Base-by-base conservation (phyloP, 768 basidiomycete species). In the Tremella mesenterica region DNA sequence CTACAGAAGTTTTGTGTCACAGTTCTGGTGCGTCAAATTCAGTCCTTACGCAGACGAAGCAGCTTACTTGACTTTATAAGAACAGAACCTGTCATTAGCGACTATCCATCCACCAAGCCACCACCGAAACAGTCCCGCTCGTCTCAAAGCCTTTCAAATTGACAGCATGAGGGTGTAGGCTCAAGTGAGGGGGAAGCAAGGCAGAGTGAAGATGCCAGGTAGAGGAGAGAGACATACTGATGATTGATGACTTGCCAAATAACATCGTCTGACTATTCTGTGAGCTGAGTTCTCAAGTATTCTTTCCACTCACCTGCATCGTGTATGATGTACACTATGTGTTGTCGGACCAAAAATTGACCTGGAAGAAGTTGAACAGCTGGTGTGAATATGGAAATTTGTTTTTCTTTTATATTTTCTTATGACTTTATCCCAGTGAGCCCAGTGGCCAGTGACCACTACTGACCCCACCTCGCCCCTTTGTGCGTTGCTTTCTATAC, bases 1-100 rank as follows among this genome's bases (percentile, higher is more conserved):
- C 92, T 79, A 76, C 95, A 97, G 76, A 99, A 97, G 71, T 95
- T 96, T 75, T 97, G 93, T 1, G 90, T 95, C 1, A 83, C 78
- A 0, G 93, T 93, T 74, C 91, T 93, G 71, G n/a, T 9, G 16
- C 5, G 8, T 48, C 47, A 48, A 16, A 21, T 8, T 16, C 7
- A 14, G 14, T 30, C 23, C 33, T n/a, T 28, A 7, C 6, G 12
- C 26, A 3, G 29, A 29, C 47, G 29, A 3, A 48, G 12, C 14
- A 3, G 78, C 88, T 71, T 64, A 92, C 93, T 93, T 97, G 79
- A 99, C 92, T 86, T 96, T 97, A 76, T 93, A 99, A 0, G 93
- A 95, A 78, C 95, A 99, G 74, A 96, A 96, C 65, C 90, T 88
- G 47, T 50, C 48, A 59, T 10, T n/a, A 36, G 46, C 41, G 43